Evolutionary conservation across 208 protist genomes (phyloP).

Genomic region (Crithidia acanthocephali): DNA sequence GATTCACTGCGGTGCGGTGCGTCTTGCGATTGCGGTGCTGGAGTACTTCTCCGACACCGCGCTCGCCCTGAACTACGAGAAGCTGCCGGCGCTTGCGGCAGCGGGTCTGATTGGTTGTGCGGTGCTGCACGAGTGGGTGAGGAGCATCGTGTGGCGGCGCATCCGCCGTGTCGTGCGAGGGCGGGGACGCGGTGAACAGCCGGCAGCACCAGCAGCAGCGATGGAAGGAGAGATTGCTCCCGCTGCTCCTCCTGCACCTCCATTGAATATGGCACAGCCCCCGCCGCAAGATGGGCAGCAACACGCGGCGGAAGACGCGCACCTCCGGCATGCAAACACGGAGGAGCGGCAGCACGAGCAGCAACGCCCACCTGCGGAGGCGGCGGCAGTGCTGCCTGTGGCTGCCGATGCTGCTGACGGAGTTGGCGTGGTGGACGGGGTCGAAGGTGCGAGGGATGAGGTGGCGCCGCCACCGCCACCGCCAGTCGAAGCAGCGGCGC

Average conservation of each 20-base stretch:
- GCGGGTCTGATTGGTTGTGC: neutral
- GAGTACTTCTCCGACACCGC: constrained; percentile 7
- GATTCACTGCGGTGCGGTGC: constrained; percentile 20
- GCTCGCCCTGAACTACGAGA: neutral
- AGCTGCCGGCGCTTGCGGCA: neutral
- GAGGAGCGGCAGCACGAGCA: no score
- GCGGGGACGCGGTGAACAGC: no score
- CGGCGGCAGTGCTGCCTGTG: neutral
- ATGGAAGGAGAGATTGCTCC: neutral
- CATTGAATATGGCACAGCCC: neutral
- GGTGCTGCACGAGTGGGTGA: neutral
- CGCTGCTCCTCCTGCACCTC: neutral
- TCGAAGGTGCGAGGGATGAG: neutral
- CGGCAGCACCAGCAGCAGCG: no score
- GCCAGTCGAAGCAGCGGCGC: neutral
- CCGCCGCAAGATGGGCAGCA: neutral
- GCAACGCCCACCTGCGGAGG: neutral
- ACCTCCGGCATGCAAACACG: no score
- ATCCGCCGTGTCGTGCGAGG: neutral
- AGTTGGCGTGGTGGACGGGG: neutral
- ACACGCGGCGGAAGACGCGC: no score
- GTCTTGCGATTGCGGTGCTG: constrained; percentile 14
- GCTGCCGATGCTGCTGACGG: neutral
- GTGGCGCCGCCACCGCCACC: neutral
- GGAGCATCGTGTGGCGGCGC: neutral